Percentiles rank a stretch among this genome's conserved stretches.
Conservation (phyloP, 2,329 filamentous ascomycete species). For the Pseudonectria foliicola region DNA sequence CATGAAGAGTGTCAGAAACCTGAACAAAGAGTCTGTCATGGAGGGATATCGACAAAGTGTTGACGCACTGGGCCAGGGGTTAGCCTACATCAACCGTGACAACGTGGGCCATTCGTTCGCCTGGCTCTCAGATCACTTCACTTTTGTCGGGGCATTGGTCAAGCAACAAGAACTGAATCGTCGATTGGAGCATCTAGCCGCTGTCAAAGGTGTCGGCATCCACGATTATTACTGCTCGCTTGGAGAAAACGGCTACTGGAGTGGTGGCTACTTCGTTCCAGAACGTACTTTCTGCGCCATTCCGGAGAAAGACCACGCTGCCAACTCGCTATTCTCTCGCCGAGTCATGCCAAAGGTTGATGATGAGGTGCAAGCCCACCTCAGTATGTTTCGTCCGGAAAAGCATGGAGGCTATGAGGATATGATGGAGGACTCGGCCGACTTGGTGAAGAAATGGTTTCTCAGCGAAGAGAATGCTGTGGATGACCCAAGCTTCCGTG, state of each 20-base stretch:
- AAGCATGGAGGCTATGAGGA: slow-evolving; percentile 57
- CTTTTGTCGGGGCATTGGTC: slow-evolving; percentile 75
- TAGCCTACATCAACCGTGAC: slow-evolving; percentile 51
- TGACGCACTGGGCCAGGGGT: slow-evolving; percentile 43
- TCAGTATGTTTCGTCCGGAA: slow-evolving; percentile 55
- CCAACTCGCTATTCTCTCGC: slow-evolving; percentile 39
- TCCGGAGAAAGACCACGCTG: slow-evolving; percentile 42
- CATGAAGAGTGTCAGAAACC: slow-evolving; percentile 37
- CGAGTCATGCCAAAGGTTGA: slow-evolving; percentile 55
- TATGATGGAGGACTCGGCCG: slow-evolving; percentile 53
- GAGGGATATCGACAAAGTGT: slow-evolving; percentile 43
- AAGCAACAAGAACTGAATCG: slow-evolving; percentile 64
- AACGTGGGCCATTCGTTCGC: slow-evolving; percentile 61
- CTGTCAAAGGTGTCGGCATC: slow-evolving; percentile 59
- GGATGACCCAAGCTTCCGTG: slow-evolving; percentile 39
- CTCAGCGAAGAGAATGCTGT: slow-evolving; percentile 36
- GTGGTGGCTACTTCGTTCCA: slow-evolving; percentile 50
- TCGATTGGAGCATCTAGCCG: slow-evolving; percentile 56
- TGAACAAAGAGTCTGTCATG: slow-evolving; percentile 41
- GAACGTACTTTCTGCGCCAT: slow-evolving; percentile 77
- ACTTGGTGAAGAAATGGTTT: slow-evolving; percentile 52
- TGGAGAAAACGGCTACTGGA: slow-evolving; percentile 61
- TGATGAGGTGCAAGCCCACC: slow-evolving; percentile 69
- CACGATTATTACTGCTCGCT: slow-evolving; percentile 71
- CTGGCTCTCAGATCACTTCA: slow-evolving; percentile 77